Evolutionary conservation across 1,284 basidiomycete genomes (phyloP).

Genomic region (Agroathelia rolfsii): DNA sequence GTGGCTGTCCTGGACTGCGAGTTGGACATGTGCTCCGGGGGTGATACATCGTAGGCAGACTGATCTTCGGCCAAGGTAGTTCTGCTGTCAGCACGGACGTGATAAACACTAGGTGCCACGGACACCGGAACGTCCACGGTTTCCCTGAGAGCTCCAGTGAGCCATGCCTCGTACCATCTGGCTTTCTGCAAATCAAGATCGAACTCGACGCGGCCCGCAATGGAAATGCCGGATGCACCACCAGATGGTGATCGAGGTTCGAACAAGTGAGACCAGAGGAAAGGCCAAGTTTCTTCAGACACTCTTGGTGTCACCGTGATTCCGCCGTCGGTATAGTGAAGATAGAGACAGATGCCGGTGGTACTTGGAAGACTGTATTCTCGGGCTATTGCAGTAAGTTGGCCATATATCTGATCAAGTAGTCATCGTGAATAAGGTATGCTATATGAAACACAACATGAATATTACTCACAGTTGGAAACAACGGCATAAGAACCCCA

Average conservation of each 20-base stretch:
- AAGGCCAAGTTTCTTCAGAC: slow-evolving; percentile 67
- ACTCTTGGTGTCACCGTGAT: slow-evolving; percentile 54
- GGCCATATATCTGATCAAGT: slow-evolving; percentile 51
- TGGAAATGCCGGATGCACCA: slow-evolving; percentile 37
- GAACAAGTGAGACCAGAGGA: slow-evolving; percentile 58
- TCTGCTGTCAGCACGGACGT: slow-evolving; percentile 46
- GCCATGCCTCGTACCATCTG: slow-evolving; percentile 65
- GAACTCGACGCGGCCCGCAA: slow-evolving; percentile 66
- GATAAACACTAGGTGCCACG: slow-evolving; percentile 32
- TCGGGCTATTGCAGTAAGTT: slow-evolving; percentile 65
- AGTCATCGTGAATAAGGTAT: slow-evolving; percentile 1
- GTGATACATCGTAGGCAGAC: slow-evolving; percentile 27
- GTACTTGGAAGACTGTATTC: slow-evolving; percentile 75
- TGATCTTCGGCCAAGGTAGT: slow-evolving; percentile 37
- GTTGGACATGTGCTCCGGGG: slow-evolving; percentile 13
- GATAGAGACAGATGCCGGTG: slow-evolving; percentile 61
- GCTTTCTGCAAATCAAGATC: slow-evolving; percentile 66
- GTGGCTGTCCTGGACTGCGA: slow-evolving; percentile 14
- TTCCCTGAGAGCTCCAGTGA: slow-evolving; percentile 38
- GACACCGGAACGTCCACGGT: slow-evolving; percentile 32
- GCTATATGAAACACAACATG: not conserved
- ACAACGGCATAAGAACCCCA: slow-evolving; percentile 66
- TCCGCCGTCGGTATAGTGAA: slow-evolving; percentile 50
- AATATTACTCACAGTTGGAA: slow-evolving; percentile 50
- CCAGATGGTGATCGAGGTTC: slow-evolving; percentile 32